Percentiles rank a stretch among this genome's conserved stretches.
Conservation (phyloP, 2,329 filamentous ascomycete genomes). For the Stemphylium vesicarium region DNA sequence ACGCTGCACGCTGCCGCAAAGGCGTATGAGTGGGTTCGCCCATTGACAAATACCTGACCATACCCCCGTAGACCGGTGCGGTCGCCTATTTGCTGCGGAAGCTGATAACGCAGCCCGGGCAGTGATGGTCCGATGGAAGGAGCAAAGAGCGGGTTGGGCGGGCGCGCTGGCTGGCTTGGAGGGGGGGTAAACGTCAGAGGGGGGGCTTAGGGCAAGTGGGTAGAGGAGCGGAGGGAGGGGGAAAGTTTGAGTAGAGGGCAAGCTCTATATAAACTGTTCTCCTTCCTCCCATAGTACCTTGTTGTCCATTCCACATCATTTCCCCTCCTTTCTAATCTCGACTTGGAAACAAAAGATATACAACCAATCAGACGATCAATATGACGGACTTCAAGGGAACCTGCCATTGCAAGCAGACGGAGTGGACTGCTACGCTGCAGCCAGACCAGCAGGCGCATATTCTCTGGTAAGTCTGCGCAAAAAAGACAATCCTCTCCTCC, state of each 20-base stretch:
- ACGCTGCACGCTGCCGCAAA: neutral
- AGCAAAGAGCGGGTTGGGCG: no score
- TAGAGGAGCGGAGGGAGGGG: neutral
- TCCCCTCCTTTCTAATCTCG: neutral
- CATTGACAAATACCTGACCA: slow-evolving; percentile 6
- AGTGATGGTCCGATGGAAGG: no score
- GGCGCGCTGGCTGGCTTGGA: no score
- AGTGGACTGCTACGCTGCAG: slow-evolving; percentile 59
- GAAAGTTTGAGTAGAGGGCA: neutral
- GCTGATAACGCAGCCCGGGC: no score
- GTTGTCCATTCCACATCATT: slow-evolving; percentile 10
- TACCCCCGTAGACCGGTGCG: no score
- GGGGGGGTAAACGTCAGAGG: neutral
- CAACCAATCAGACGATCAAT: slow-evolving; percentile 18
- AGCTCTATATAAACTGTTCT: slow-evolving; percentile 2
- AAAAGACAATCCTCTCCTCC: neutral
- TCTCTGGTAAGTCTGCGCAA: slow-evolving; percentile 50
- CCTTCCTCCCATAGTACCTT: slow-evolving; percentile 12
- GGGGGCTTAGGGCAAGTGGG: neutral
- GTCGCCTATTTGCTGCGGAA: no score
- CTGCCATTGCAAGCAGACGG: slow-evolving; percentile 62
- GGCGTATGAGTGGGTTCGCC: neutral
- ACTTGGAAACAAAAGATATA: neutral
- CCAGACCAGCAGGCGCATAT: slow-evolving; percentile 54
- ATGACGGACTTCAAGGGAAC: slow-evolving; percentile 58